phyloP scores from a whole-genome alignment of 2,329 filamentous ascomycete genomes.

The Phialocephala sp. region DNA sequence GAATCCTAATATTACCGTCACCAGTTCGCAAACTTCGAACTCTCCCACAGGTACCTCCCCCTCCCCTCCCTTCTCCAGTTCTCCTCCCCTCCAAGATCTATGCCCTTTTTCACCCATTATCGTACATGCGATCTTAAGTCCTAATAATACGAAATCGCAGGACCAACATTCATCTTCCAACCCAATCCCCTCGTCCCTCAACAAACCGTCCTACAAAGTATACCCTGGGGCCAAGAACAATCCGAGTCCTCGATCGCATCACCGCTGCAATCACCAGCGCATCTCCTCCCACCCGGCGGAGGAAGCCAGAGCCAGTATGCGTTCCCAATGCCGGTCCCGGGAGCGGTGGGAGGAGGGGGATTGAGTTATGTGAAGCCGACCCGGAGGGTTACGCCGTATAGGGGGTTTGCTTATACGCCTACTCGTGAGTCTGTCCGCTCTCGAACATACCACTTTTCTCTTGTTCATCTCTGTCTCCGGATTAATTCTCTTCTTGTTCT shows the following conservation, averaged over 20 bases:
- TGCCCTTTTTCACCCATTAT: too few species aligned
- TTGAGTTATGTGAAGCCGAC: background rate
- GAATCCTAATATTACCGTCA: background rate
- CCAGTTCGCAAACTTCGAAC: background rate
- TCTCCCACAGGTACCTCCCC: background rate
- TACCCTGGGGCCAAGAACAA: slow-evolving; percentile 6
- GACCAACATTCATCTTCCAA: background rate
- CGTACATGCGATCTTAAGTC: background rate
- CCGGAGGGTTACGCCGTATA: slow-evolving; percentile 4
- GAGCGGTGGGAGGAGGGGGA: background rate
- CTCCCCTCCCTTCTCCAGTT: background rate
- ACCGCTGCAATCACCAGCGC: background rate
- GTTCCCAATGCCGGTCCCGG: background rate
- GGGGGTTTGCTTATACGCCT: slow-evolving; percentile 12
- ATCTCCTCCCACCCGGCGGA: background rate
- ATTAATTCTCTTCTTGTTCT: too few species aligned
- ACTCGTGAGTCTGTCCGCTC: background rate
- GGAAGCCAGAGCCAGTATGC: background rate
- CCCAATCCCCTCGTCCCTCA: background rate
- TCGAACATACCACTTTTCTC: too few species aligned
- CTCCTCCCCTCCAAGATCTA: too few species aligned
- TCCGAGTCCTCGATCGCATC: background rate
- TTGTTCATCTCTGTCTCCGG: too few species aligned
- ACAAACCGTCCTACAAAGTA: background rate
- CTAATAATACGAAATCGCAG: background rate